Evolutionary conservation across 2,329 filamentous ascomycete species (phyloP), one percentile per base, ranked within the genome.

Genomic region (Alternaria ventricosa): DNA sequence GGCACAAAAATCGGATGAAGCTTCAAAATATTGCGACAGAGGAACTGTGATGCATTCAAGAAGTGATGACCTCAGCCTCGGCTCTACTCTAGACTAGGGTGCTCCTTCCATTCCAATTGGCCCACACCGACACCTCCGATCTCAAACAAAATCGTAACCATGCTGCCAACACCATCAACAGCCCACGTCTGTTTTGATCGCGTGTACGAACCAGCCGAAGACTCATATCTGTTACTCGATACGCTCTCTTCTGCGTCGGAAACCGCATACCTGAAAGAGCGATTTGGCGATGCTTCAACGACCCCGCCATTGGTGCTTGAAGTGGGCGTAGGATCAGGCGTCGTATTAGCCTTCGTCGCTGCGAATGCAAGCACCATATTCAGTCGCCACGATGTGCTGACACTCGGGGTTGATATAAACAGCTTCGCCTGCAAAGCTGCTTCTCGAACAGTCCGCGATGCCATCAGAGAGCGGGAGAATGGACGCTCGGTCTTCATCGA

Each of bases 201-300:
- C 59, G 90, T 98, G 71, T 99, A 99, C 82, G 94, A 97, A 77
- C 96, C 96, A 36, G 91, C 95, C 11, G 96, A 99, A 81, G 96
- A 99, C 83, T 97, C 94, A 6, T 99, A 93, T 78, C 88, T 99
- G 47, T 87, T 99, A 53, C 88, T 99, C 28, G 95, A 99, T 82
- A 97, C 94, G 0, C 87, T 99, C 47, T 95, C 94, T 0, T 91
- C 90, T 2, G 63, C 84, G 0, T 78, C 86, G 3, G 93, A 97
- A 81, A 87, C 84, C 5, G 70, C 82, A 23, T 97, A 93, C 79
- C 87, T 97, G 20, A 84, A 84, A 18, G 61, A 81, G 6, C 87
- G 87, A 46, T 96, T 97, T 76, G 47, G 60, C n/a, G 53, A 58
- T 41, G 46, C 49, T 12, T 65, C 66, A 10, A 59, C 60, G 11